A percentile compares a stretch with the other conserved stretches of the same genome.
Evolutionary conservation across 2,329 filamentous ascomycete species (phyloP).

Genomic region (Ophiognomonia clavigignenti-juglandacearum): DNA sequence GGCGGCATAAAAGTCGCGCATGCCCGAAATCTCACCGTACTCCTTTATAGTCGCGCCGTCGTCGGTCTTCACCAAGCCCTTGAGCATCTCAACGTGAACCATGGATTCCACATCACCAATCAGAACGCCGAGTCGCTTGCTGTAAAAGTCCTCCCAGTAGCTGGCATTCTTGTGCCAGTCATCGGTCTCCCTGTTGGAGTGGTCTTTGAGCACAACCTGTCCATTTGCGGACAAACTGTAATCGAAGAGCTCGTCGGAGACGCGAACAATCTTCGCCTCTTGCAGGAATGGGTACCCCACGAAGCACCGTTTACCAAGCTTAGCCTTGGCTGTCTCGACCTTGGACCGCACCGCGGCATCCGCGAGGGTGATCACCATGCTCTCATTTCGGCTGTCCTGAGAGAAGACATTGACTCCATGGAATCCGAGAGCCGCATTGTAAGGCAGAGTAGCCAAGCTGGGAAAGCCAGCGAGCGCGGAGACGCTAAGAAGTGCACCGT

Average conservation of each 20-base stretch:
- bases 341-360: conserved; percentile 69
- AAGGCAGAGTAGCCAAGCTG: conserved; percentile 78
- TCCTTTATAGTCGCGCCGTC: conserved; percentile 90
- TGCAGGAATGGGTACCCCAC: conserved; percentile 94
- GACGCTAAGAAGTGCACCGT: conserved; percentile 76
- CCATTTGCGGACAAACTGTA: conserved; percentile 64
- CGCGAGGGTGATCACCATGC: conserved; percentile 82
- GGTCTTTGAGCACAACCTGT: conserved; percentile 63
- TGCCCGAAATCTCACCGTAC: conserved; percentile 77
- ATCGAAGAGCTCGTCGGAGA: conserved; percentile 90
- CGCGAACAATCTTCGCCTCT: conserved; percentile 82
- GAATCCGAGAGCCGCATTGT: conserved; percentile 75
- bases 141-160: conserved; percentile 81
- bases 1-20: conserved; percentile 85
- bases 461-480: conserved; percentile 92
- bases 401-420: conserved; percentile 94
- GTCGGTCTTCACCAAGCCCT: conserved; percentile 84
- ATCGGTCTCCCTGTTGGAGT: conserved; percentile 70
- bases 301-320: conserved; percentile 80
- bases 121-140: conserved; percentile 82
- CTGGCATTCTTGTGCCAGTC: conserved; percentile 81
- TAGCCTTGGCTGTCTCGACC: conserved; percentile 67
- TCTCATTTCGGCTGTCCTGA: conserved; percentile 92
- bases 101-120: conserved; percentile 84
- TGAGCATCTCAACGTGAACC: conserved; percentile 89